phyloP scores from a whole-genome alignment of 2,329 filamentous ascomycete genomes.

The Monosporascus sp. region DNA sequence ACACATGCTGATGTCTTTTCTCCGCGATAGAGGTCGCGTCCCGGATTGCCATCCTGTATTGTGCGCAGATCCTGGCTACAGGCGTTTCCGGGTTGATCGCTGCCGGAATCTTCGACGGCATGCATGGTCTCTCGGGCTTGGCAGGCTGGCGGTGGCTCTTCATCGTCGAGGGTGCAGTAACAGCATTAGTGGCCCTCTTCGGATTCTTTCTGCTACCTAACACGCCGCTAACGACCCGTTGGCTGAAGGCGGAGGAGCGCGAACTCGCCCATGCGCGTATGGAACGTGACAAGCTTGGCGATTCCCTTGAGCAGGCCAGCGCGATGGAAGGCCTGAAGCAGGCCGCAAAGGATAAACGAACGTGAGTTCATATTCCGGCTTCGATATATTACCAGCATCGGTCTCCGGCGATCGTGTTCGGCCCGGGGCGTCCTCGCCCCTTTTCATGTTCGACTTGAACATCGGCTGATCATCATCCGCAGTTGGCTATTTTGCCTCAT shows the following conservation, averaged over 20 bases:
- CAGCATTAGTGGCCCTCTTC: conserved; percentile 53
- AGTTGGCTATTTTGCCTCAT: conserved; percentile 47
- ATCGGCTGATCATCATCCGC: too few relatives aligned
- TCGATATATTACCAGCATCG: too few relatives aligned
- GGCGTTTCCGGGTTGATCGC: conserved; percentile 55
- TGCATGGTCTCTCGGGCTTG: conserved; percentile 47
- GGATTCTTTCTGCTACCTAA: conserved; percentile 52
- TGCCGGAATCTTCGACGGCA: conserved; percentile 48
- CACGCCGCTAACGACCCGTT: conserved; percentile 35
- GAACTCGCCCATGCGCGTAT: conserved; percentile 42
- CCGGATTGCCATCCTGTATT: conserved; percentile 32
- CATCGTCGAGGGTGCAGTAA: conserved; percentile 54
- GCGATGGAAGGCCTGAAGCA: conserved; percentile 44
- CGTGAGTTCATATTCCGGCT: conserved; percentile 11
- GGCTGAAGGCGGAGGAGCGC: conserved; percentile 41
- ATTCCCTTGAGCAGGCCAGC: conserved; percentile 31
- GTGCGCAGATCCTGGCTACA: conserved; percentile 31
- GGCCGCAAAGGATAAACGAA: conserved; percentile 43
- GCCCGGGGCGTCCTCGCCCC: too few relatives aligned
- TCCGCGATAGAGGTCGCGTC: too few relatives aligned
- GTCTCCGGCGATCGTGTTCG: too few relatives aligned
- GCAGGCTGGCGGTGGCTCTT: conserved; percentile 45
- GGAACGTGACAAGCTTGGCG: conserved; percentile 46
- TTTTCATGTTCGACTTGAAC: too few relatives aligned
- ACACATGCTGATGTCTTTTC: too few relatives aligned